Base-by-base conservation (phyloP, 2,329 filamentous ascomycete genomes). In the Clonostachys solani region DNA sequence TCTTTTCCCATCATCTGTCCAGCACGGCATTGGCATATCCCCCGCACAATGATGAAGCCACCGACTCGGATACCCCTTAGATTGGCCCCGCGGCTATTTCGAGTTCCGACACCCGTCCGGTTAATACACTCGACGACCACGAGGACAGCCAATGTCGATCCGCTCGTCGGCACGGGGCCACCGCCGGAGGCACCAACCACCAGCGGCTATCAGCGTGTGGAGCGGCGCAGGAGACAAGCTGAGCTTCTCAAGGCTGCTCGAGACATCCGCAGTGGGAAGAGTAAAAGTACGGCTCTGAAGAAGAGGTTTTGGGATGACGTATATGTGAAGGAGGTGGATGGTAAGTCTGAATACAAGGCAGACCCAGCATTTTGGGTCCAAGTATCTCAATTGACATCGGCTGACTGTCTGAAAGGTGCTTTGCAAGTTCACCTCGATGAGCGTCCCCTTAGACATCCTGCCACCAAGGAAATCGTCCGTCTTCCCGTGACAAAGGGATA, bases 301-400 rank as follows among this genome's bases (percentile, higher is more conserved):
- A 88, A 84, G 71, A 80, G 92, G 46, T 96, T 96, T 72, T 97
- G 92, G 92, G 89, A 87, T 65, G 80, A 94, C 61, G 89, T 94
- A 2, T 66, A 76, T 50, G 83, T 96, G 36, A 74, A 78, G 54
- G 81, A 87, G 60, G 77, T 78, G 10, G 72, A 84, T 52, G 84
- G 86, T 87, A 71, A 48, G 67, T 54, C 3, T 7, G 12, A 43
- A 34, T 17, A 10, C 5, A 42, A 43, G 7, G 17, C 36, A 29
- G 18, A 40, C 23, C 23, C 3, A n/a, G n/a, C n/a, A n/a, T n/a
- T n/a, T n/a, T n/a, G 9, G 23, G 9, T 29, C 23, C 10, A 29
- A 29, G 23, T 29, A 29, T 9, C 23, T 29, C 23, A 29, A 29
- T 9, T 29, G 18, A 16, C 33, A 13, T 29, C 12, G 16, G 29